Evolutionary conservation across 2,329 filamentous ascomycete species (phyloP), one percentile per base, ranked within the genome.

Genomic region (Pleoardoris graminearum): DNA sequence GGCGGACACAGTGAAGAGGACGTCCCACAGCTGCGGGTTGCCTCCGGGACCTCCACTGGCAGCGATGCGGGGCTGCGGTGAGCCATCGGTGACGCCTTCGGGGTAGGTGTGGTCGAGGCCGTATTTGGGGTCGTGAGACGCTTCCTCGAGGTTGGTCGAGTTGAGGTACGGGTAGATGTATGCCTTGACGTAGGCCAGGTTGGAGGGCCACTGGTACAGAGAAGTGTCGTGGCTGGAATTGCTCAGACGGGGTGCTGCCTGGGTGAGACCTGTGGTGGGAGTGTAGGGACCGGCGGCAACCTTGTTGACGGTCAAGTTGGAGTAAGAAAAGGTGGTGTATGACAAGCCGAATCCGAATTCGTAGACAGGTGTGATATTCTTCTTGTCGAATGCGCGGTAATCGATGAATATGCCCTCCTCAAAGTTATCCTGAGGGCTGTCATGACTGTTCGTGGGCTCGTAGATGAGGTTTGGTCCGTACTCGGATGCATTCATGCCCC

Each of bases 271-370:
- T 0, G 74, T 78, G 0, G 85, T 85, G 0, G 88, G 81, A 7
- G 63, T 74, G 76, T 89, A 90, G 0, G 77, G 65, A 17, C 69
- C 70, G 1, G 77, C 79, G n/a, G 76, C 63, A 42, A 75, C 72
- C 61, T 82, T 81, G 58, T 76, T 63, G 29, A 91, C 75, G 25
- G 79, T 71, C 29, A 94, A 75, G 68, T 89, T 78, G n/a, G 86
- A 84, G 76, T 91, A 91, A 48, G 82, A 72, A 67, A 95, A 93
- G 2, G 81, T 90, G 1, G 89, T 91, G 79, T 94, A 95, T 3
- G 85, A 89, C 11, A 95, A 77, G 50, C 91, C 91, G 64, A 82
- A 89, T 7, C 90, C 90, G 62, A 94, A 95, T 67, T 92, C 89
- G 73, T 86, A 94, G 57, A 89, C 83, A 1, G 90, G 89, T 1